Evolutionary conservation across 768 basidiomycete genomes (phyloP).

Genomic region (Sporobolomyces phaffii): DNA sequence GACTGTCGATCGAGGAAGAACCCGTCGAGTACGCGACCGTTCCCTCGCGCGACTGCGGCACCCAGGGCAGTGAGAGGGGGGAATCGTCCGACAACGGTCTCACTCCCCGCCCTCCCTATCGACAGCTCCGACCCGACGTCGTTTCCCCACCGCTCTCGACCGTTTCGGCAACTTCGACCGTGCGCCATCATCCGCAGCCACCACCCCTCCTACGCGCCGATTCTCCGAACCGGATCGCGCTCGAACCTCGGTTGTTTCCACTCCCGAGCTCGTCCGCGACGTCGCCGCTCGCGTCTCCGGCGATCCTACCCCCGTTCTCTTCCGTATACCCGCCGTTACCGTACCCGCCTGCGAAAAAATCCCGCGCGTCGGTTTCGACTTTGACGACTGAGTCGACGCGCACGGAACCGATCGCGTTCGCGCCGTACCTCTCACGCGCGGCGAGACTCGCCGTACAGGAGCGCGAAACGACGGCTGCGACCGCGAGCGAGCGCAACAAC

Average conservation of each 20-base stretch:
- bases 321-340: constrained; percentile 18
- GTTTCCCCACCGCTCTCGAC: constrained; percentile 20
- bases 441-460: neutral
- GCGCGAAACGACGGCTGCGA: neutral
- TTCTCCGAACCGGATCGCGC: neutral
- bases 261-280: constrained; percentile 19
- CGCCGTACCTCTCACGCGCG: neutral
- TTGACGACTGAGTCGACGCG: no score
- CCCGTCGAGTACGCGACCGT: neutral
- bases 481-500: neutral
- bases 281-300: constrained; percentile 24
- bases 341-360: constrained; percentile 24
- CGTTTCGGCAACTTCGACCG: constrained; percentile 5
- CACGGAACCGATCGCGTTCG: constrained; percentile 12
- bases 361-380: neutral
- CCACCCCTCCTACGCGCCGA: neutral
- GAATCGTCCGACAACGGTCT: neutral
- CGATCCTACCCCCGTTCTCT: neutral
- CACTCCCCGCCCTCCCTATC: neutral
- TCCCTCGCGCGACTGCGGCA: no score
- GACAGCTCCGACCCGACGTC: neutral
- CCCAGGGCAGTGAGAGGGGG: neutral
- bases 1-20: constrained; percentile 30
- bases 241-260: constrained; percentile 28
- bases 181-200: neutral